A percentile compares a stretch with the other conserved stretches of the same genome.
These are phyloP conservation scores for Paraconiothyrium sp. DNA, from an alignment of 2,329 filamentous ascomycete genomes.

Conservation along the genomic window DNA sequence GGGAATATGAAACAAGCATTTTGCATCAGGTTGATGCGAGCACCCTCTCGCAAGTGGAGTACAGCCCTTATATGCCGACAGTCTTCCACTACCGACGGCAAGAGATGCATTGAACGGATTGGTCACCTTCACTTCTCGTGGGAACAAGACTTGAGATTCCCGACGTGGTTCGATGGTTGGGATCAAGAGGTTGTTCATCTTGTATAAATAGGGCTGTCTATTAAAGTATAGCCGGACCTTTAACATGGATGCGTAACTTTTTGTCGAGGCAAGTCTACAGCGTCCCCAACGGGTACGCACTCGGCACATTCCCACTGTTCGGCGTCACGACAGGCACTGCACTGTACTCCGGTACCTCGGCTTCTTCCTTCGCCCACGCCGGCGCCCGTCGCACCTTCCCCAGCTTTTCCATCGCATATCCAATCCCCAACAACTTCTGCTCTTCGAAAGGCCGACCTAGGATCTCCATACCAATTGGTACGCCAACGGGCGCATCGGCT, in stretches of 20 bases:
- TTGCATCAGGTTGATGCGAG: too few relatives aligned
- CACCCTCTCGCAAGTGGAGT: too few relatives aligned
- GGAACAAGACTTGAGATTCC: too few relatives aligned
- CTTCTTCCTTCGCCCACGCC: conserved; percentile 52
- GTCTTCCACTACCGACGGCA: too few relatives aligned
- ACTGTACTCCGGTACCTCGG: conserved; percentile 53
- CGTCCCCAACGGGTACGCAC: conserved; percentile 60
- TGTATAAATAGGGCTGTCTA: too few relatives aligned
- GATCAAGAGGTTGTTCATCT: too few relatives aligned
- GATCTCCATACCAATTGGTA: conserved; percentile 73
- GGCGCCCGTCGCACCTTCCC: conserved; percentile 60
- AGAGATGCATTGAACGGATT: too few relatives aligned
- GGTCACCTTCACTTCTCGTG: too few relatives aligned
- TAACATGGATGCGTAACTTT: background rate
- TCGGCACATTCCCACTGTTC: conserved; percentile 53
- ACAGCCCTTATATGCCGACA: too few relatives aligned
- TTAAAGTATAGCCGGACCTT: too few relatives aligned
- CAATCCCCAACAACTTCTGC: conserved; percentile 62
- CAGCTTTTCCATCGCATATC: conserved; percentile 60
- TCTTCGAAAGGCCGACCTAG: conserved; percentile 67
- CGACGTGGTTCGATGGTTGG: too few relatives aligned
- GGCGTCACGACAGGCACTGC: conserved; percentile 58
- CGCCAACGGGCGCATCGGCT: conserved; percentile 62
- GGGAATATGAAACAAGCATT: too few relatives aligned
- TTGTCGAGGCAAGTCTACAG: conserved; percentile 25